A percentile compares a stretch with the other conserved stretches of the same genome.
phyloP scores from a whole-genome alignment of 768 basidiomycete species.

The Austroboletus eburneus region DNA sequence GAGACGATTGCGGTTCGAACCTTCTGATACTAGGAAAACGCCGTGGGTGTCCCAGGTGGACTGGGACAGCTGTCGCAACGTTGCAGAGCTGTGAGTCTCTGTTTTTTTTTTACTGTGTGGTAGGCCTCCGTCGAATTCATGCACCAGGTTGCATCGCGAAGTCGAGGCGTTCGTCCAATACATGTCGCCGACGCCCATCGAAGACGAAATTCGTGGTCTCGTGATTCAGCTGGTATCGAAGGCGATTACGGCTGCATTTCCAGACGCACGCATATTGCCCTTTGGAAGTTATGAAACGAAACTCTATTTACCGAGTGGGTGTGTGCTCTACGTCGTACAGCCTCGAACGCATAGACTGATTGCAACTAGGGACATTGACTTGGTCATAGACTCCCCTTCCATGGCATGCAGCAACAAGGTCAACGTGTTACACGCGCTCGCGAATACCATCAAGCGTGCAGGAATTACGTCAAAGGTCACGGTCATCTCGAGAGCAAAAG shows the following conservation, averaged over 20 bases:
- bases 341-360: conserved; percentile 10
- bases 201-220: conserved; percentile 80
- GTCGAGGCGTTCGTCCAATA: conserved; percentile 86
- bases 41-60: conserved; percentile 72
- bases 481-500: conserved; percentile 89
- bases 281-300: conserved; percentile 95
- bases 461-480: conserved; percentile 77
- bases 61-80: conserved; percentile 70
- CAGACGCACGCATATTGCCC: conserved; percentile 75
- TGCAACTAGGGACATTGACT: conserved; percentile 79
- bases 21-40: conserved; percentile 50
- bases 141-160: conserved; percentile 74
- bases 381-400: conserved; percentile 77
- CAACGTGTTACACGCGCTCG: conserved; percentile 70
- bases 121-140: conserved; percentile 2
- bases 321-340: conserved; percentile 26
- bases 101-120: too few species aligned
- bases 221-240: conserved; percentile 66
- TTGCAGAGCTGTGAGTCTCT: conserved; percentile 73
- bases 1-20: conserved; percentile 49
- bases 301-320: conserved; percentile 92
- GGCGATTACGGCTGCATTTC: conserved; percentile 61
- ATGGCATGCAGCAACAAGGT: conserved; percentile 71
- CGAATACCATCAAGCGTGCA: conserved; percentile 68
- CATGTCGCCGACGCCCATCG: conserved; percentile 81